These are phyloP conservation scores for Pyronema domesticum DNA, from an alignment of 495 filamentous ascomycete species.

Conservation along the genomic window DNA sequence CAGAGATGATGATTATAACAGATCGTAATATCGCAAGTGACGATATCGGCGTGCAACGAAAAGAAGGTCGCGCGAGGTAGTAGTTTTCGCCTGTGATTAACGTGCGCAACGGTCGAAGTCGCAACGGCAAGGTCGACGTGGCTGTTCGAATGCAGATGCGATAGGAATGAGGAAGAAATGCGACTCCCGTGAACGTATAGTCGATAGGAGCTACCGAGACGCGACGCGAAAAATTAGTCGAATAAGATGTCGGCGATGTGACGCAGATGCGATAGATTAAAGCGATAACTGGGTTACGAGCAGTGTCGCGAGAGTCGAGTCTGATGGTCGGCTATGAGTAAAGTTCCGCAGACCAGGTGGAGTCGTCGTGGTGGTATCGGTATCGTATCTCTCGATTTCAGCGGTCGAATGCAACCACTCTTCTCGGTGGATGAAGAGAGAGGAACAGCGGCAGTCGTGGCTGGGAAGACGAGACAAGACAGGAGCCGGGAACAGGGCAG, in stretches of 20 bases:
- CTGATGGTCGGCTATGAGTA: not conserved
- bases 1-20: not conserved
- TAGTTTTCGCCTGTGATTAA: not conserved
- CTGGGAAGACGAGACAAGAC: not conserved
- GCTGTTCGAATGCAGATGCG: not conserved
- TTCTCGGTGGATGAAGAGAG: not conserved
- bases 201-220: not conserved
- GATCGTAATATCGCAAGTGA: not conserved
- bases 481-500: not conserved
- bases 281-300: not conserved
- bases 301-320: not conserved
- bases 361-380: not conserved
- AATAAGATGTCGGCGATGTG: not conserved
- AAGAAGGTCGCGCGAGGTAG: not conserved
- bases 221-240: not conserved
- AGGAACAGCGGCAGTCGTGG: not conserved
- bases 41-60: not conserved
- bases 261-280: not conserved
- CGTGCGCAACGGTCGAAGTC: not conserved
- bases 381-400: not conserved
- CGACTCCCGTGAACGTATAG: not conserved
- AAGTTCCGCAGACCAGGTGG: not conserved
- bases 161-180: not conserved
- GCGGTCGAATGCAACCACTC: slow-evolving; percentile 1
- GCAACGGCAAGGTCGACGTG: not conserved